Evolutionary conservation across 495 filamentous ascomycete genomes (phyloP).

Genomic region (Penicillium lagena): DNA sequence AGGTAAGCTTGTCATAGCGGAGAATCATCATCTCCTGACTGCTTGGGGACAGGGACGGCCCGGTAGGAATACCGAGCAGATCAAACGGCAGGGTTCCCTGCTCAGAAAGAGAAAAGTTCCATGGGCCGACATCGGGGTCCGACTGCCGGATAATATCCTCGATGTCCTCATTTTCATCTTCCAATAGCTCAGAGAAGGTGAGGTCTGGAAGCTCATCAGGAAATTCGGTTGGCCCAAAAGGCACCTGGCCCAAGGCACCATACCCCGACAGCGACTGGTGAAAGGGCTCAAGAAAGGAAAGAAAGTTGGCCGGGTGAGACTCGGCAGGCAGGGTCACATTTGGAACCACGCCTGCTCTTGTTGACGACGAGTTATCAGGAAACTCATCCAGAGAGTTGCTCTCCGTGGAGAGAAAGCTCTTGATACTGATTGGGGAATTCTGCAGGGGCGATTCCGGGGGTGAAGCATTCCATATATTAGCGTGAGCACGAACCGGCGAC

Average conservation of each 20-base stretch:
- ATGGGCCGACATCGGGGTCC: constrained; percentile 28
- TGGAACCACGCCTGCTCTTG: not conserved
- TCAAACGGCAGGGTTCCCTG: constrained; percentile 3
- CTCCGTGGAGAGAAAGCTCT: constrained; percentile 17
- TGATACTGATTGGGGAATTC: constrained; percentile 12
- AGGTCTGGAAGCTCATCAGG: constrained; percentile 10
- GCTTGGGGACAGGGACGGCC: constrained; percentile 28
- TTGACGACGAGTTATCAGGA: constrained; percentile 4
- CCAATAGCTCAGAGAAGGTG: constrained; percentile 31
- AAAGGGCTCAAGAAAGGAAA: constrained; percentile 17
- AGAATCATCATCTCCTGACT: constrained; percentile 61
- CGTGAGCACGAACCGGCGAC: constrained; percentile 3
- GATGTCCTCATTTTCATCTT: constrained; percentile 45
- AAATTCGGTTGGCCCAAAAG: constrained; percentile 1
- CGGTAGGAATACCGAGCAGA: constrained; percentile 2
- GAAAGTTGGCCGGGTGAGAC: constrained; percentile 11
- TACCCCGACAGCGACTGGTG: constrained; percentile 9
- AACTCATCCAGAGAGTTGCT: constrained; percentile 12
- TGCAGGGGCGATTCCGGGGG: constrained; percentile 11
- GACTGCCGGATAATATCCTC: constrained; percentile 55
- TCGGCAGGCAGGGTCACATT: constrained; percentile 12
- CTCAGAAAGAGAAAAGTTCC: constrained; percentile 21
- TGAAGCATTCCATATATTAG: constrained; percentile 4
- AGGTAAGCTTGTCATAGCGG: constrained; percentile 65
- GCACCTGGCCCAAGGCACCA: constrained; percentile 3